A percentile compares a stretch with the other conserved stretches of the same genome.
Conservation (phyloP, 768 basidiomycete genomes). For the Hemileccinum rubropunctum region DNA sequence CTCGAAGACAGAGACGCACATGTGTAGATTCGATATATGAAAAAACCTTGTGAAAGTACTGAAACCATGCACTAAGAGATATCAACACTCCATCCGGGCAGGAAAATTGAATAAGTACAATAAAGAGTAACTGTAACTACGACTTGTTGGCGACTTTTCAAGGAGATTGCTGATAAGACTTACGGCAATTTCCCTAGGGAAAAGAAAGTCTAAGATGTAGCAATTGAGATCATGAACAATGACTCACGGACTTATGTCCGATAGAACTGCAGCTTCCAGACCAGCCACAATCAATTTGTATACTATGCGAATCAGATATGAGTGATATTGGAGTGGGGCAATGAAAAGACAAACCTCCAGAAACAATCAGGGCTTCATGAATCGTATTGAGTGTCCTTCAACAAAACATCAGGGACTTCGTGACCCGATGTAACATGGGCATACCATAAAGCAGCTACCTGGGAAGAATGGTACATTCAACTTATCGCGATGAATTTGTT, state of each 20-base stretch:
- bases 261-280: background rate
- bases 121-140: background rate
- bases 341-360: background rate
- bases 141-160: background rate
- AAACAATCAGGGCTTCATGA: background rate
- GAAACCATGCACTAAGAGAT: conserved; percentile 3
- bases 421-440: background rate
- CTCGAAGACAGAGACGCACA: background rate
- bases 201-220: background rate
- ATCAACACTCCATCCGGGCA: background rate
- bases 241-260: background rate
- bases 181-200: background rate
- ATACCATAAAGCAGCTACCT: conserved; percentile 1
- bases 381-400: background rate
- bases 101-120: background rate
- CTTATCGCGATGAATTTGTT: background rate
- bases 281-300: background rate
- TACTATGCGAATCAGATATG: background rate
- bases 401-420: background rate
- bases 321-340: background rate
- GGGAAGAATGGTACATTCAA: too few relatives aligned
- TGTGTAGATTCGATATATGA: conserved; percentile 13
- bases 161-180: background rate
- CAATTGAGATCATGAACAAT: background rate
- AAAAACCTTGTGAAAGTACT: conserved; percentile 6